phyloP scores from a whole-genome alignment of 148 eudicot genomes.

The Drosera capensis region DNA sequence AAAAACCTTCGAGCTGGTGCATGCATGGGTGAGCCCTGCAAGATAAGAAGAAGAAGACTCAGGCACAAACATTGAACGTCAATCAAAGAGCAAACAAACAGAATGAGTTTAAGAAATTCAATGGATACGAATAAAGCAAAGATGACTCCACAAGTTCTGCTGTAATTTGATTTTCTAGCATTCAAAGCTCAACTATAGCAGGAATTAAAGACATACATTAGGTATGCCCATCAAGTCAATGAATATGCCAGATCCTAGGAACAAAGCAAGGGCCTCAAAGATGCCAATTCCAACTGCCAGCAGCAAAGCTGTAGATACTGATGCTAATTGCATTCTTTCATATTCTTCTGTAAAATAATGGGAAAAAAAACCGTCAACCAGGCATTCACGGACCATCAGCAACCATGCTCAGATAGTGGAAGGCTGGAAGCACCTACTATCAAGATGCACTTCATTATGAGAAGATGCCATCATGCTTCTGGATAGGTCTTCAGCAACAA shows the following conservation, averaged over 20 bases:
- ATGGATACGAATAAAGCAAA: too few species aligned
- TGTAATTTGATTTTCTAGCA: too few species aligned
- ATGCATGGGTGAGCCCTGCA: constrained; percentile 77
- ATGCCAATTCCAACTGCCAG: constrained; percentile 75
- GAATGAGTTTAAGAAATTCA: background rate
- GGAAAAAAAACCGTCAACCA: background rate
- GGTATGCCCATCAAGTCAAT: constrained; percentile 82
- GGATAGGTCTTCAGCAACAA: constrained; percentile 93
- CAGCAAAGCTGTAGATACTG: constrained; percentile 77
- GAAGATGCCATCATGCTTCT: constrained; percentile 7
- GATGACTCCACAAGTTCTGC: too few species aligned
- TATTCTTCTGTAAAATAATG: constrained; percentile 6
- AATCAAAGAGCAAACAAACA: background rate
- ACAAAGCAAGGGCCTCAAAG: constrained; percentile 68
- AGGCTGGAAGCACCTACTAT: background rate
- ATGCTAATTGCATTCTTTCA: constrained; percentile 62
- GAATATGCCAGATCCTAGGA: constrained; percentile 63
- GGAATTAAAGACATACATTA: constrained; percentile 23
- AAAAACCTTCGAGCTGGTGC: constrained; percentile 59
- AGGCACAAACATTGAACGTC: too few species aligned
- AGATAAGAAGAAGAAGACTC: constrained; percentile 1
- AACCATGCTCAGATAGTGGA: background rate
- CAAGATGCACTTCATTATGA: constrained; percentile 4
- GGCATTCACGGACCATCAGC: background rate
- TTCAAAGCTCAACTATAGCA: background rate